Conservation (phyloP, 2,329 filamentous ascomycete genomes). For the Botrytis medusae region DNA sequence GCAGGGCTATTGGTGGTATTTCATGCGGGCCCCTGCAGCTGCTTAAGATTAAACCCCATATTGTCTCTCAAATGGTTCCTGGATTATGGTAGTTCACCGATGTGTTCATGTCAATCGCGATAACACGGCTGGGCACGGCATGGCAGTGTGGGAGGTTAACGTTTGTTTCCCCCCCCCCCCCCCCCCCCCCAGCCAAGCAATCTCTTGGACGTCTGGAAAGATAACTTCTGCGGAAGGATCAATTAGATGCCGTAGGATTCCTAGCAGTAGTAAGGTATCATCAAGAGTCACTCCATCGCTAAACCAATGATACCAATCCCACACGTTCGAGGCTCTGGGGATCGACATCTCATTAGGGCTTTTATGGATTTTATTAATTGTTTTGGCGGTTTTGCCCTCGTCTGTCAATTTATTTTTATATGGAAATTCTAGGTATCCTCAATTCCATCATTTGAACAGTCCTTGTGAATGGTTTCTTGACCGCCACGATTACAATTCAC, state of each 20-base stretch:
- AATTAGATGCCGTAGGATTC: neutral
- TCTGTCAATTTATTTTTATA: neutral
- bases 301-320: neutral
- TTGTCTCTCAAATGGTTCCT: constrained; percentile 5
- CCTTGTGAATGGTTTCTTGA: neutral
- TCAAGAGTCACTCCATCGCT: neutral
- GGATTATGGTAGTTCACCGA: neutral
- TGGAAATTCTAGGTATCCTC: neutral
- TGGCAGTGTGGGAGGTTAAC: neutral
- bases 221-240: neutral
- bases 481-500: neutral
- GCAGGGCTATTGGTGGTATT: neutral
- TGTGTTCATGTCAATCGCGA: neutral
- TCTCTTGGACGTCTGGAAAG: neutral
- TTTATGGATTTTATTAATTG: neutral
- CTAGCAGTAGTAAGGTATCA: neutral
- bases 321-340: neutral
- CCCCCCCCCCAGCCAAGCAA: neutral
- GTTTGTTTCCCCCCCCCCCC: neutral
- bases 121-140: constrained; percentile 3
- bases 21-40: neutral
- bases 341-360: neutral
- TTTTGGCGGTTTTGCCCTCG: neutral
- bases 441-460: neutral
- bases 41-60: constrained; percentile 4